Conservation (phyloP, 495 filamentous ascomycete genomes). For the Penicillium taxi region DNA sequence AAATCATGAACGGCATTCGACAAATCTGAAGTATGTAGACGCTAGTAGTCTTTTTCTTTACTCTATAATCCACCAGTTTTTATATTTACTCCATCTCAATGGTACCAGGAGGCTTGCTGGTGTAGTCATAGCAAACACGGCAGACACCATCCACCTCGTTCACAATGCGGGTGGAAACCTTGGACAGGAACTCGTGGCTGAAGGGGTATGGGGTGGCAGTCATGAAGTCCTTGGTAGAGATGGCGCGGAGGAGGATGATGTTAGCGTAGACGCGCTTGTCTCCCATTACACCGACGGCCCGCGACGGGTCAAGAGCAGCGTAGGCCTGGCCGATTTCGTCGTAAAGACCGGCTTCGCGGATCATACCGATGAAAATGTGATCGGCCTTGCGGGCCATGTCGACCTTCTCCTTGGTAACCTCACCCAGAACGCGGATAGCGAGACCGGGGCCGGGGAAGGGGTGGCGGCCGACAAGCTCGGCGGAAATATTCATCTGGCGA, state of each 20-base stretch:
- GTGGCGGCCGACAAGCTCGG: slow-evolving; percentile 75
- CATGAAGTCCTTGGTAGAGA: slow-evolving; percentile 20
- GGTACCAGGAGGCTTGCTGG: slow-evolving; percentile 21
- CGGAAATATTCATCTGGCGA: slow-evolving; percentile 63
- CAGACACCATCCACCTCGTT: slow-evolving; percentile 21
- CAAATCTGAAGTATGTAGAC: background rate
- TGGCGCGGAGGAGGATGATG: slow-evolving; percentile 20
- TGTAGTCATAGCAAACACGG: slow-evolving; percentile 20
- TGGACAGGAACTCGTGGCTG: slow-evolving; percentile 7
- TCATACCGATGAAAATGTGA: slow-evolving; percentile 75
- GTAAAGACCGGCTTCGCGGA: slow-evolving; percentile 77
- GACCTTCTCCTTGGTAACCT: slow-evolving; percentile 72
- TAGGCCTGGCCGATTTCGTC: slow-evolving; percentile 63
- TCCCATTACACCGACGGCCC: slow-evolving; percentile 17
- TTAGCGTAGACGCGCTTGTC: slow-evolving; percentile 19
- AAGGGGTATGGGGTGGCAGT: slow-evolving; percentile 12
- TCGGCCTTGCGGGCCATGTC: slow-evolving; percentile 79
- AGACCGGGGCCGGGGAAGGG: slow-evolving; percentile 79
- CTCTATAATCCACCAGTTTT: background rate
- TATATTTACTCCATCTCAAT: slow-evolving; percentile 21
- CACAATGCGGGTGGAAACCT: slow-evolving; percentile 14
- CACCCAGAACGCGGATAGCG: slow-evolving; percentile 82
- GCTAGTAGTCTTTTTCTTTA: background rate
- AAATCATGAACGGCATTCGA: background rate
- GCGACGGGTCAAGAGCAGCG: slow-evolving; percentile 53